A percentile compares a stretch with the other conserved stretches of the same genome.
Conservation (phyloP, 495 filamentous ascomycete species). For the Penicillium robsamsonii region DNA sequence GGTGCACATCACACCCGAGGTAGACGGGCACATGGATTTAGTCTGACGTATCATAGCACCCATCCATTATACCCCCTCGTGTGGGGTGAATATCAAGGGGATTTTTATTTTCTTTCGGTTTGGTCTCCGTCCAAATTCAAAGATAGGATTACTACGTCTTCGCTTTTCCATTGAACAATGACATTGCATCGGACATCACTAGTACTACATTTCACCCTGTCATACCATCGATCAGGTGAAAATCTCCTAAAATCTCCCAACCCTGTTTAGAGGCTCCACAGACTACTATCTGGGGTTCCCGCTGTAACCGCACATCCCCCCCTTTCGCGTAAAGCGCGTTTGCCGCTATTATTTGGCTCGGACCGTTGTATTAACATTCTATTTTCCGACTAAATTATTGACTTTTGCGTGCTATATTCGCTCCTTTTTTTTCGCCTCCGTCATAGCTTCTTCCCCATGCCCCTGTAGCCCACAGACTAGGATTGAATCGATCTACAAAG, state of each 20-base stretch:
- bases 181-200: not conserved
- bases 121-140: constrained; percentile 9
- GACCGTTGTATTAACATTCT: not conserved
- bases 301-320: constrained; percentile 36
- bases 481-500: constrained; percentile 13
- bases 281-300: constrained; percentile 31
- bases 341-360: constrained; percentile 32
- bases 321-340: constrained; percentile 45
- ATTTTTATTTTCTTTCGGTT: not conserved
- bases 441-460: not conserved
- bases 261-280: constrained; percentile 15
- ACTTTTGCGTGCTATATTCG: not conserved
- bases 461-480: constrained; percentile 2
- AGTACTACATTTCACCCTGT: too few species aligned
- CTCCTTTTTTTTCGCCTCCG: not conserved
- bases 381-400: not conserved
- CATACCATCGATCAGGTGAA: constrained; percentile 18
- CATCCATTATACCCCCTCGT: not conserved
- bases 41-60: constrained; percentile 27
- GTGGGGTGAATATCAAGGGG: constrained; percentile 12
- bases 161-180: not conserved
- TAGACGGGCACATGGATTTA: constrained; percentile 9
- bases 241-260: constrained; percentile 5
- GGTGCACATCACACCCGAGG: constrained; percentile 21
- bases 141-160: not conserved